These are phyloP conservation scores for Silene coronaria DNA, from an alignment of 179 eudicot species.

Conservation along the genomic window DNA sequence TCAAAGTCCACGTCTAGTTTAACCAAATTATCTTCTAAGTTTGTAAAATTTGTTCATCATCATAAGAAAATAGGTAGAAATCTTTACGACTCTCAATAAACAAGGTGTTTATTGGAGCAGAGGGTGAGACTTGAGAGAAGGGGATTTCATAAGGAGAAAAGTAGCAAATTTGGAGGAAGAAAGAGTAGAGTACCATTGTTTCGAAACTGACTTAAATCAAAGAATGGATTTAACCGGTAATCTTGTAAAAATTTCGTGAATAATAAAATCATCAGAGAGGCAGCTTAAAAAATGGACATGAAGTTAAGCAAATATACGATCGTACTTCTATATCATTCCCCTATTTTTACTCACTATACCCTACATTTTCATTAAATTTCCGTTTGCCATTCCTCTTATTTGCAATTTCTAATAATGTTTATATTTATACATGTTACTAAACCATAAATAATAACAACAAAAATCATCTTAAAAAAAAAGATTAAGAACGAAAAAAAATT, in stretches of 20 bases:
- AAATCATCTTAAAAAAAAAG: too few relatives aligned
- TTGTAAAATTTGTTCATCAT: background rate
- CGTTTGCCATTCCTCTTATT: too few relatives aligned
- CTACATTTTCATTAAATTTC: too few relatives aligned
- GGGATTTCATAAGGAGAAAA: background rate
- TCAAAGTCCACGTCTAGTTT: background rate
- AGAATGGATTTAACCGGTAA: constrained; percentile 9
- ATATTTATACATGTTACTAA: too few relatives aligned
- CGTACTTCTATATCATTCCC: background rate
- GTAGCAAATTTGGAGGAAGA: background rate
- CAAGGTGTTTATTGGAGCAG: background rate
- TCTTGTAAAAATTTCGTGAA: background rate
- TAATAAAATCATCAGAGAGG: background rate
- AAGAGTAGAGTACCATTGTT: constrained; percentile 18
- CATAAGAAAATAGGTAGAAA: background rate
- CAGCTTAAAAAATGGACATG: too few relatives aligned
- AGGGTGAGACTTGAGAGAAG: background rate
- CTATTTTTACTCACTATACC: background rate
- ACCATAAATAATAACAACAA: too few relatives aligned
- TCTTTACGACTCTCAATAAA: background rate
- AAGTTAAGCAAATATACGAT: too few relatives aligned
- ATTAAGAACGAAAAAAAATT: too few relatives aligned
- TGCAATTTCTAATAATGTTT: too few relatives aligned
- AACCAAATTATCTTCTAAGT: background rate
- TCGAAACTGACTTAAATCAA: constrained; percentile 16